Conservation (phyloP, 2,329 filamentous ascomycete genomes). For the Bipolaris sorokiniana region DNA sequence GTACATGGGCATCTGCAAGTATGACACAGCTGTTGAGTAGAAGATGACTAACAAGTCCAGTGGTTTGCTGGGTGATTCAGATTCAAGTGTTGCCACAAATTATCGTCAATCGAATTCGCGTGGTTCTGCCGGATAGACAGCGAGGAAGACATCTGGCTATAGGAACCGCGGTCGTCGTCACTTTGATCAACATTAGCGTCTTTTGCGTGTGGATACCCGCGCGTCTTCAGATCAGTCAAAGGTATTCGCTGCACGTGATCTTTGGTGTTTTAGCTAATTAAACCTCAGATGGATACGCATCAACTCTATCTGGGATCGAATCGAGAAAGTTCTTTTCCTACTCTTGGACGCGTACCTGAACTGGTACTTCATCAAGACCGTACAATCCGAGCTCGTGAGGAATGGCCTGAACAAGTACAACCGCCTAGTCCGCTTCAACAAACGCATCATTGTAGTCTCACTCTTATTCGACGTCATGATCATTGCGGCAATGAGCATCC, state of each 20-base stretch:
- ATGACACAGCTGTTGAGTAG: not conserved
- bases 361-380: slow-evolving; percentile 34
- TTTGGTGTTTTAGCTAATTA: not conserved
- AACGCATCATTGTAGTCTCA: slow-evolving; percentile 34
- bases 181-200: slow-evolving; percentile 40
- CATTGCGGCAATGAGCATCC: slow-evolving; percentile 53
- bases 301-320: slow-evolving; percentile 37
- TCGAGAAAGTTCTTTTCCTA: slow-evolving; percentile 36
- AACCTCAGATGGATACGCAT: slow-evolving; percentile 24
- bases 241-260: slow-evolving; percentile 9
- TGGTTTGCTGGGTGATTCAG: slow-evolving; percentile 36
- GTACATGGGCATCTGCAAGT: slow-evolving; percentile 37
- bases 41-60: slow-evolving; percentile 17
- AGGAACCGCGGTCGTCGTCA: slow-evolving; percentile 22
- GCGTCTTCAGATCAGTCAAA: slow-evolving; percentile 30
- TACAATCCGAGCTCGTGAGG: slow-evolving; percentile 32
- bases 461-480: slow-evolving; percentile 44
- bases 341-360: slow-evolving; percentile 34
- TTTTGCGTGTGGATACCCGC: slow-evolving; percentile 40
- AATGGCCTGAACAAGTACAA: slow-evolving; percentile 38
- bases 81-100: slow-evolving; percentile 41
- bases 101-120: slow-evolving; percentile 37
- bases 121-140: slow-evolving; percentile 28
- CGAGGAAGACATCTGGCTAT: slow-evolving; percentile 24
- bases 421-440: slow-evolving; percentile 35